These are phyloP conservation scores for Pisolithus orientalis DNA, from an alignment of 768 basidiomycete species.

Conservation along the genomic window DNA sequence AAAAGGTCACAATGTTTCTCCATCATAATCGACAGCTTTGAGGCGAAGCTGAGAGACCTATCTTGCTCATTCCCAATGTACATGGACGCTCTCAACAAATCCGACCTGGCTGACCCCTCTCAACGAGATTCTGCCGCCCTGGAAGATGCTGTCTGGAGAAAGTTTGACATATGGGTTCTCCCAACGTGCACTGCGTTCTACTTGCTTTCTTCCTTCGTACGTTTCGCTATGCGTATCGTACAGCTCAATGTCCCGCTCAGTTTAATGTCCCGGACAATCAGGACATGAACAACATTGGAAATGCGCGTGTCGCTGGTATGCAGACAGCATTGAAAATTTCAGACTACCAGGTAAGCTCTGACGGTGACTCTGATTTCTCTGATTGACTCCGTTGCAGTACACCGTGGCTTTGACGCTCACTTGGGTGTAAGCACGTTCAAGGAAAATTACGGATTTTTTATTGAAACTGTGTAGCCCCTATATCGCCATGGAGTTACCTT, in stretches of 20 bases:
- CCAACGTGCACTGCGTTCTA: conserved; percentile 46
- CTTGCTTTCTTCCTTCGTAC: conserved; percentile 47
- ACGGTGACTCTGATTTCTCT: background rate
- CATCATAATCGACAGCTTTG: background rate
- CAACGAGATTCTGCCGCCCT: conserved; percentile 15
- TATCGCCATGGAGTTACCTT: too few species aligned
- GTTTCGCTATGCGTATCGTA: conserved; percentile 9
- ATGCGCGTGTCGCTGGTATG: conserved; percentile 57
- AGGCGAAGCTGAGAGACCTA: conserved; percentile 3
- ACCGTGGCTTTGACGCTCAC: conserved; percentile 27
- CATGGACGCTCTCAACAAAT: conserved; percentile 5
- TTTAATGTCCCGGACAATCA: conserved; percentile 1
- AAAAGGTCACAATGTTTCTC: too few species aligned
- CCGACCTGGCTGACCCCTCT: conserved; percentile 8
- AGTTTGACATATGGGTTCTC: conserved; percentile 42
- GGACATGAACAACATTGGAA: conserved; percentile 45
- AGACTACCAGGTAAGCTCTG: conserved; percentile 18
- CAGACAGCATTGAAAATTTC: conserved; percentile 39
- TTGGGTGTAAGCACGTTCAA: conserved; percentile 14
- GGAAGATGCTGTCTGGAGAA: conserved; percentile 41
- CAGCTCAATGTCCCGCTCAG: background rate
- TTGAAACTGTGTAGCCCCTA: too few species aligned
- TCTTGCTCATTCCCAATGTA: background rate
- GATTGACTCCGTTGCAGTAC: conserved; percentile 23
- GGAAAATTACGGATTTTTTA: too few species aligned